A percentile compares a stretch with the other conserved stretches of the same genome.
Evolutionary conservation across 1,284 basidiomycete genomes (phyloP).

Genomic region (Neonothopanus nambi): DNA sequence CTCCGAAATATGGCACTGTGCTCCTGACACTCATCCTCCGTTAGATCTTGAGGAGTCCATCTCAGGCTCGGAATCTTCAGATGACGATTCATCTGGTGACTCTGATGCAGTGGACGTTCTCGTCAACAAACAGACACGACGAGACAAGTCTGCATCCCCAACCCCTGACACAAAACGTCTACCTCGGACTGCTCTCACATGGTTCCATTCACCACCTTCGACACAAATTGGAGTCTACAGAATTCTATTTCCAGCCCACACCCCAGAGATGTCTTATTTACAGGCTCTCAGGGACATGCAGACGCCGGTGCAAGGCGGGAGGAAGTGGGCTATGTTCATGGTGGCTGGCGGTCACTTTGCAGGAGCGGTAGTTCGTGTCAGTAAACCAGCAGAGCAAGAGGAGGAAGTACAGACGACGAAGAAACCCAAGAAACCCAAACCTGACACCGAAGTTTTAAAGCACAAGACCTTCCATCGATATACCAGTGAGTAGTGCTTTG

Average conservation of each 20-base stretch:
- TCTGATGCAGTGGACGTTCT: constrained; percentile 62
- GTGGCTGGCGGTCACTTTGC: constrained; percentile 98
- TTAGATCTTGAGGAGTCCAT: constrained; percentile 84
- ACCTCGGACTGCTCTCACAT: constrained; percentile 78
- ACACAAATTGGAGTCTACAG: constrained; percentile 93
- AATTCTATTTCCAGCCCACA: constrained; percentile 61
- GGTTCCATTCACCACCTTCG: constrained; percentile 84
- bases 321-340: constrained; percentile 94
- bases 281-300: constrained; percentile 71
- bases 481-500: constrained; percentile 69
- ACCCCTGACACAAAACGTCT: constrained; percentile 37
- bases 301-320: constrained; percentile 53
- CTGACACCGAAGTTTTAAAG: constrained; percentile 77
- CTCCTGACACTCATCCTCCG: not conserved
- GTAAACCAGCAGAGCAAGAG: constrained; percentile 47
- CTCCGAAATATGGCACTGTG: not conserved
- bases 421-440: constrained; percentile 59
- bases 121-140: constrained; percentile 59
- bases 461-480: constrained; percentile 99
- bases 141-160: constrained; percentile 45
- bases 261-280: constrained; percentile 47
- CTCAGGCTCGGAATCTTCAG: constrained; percentile 81
- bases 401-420: constrained; percentile 44
- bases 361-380: constrained; percentile 81
- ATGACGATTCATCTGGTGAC: constrained; percentile 51